Evolutionary conservation across 192 early-diverging fungal species (phyloP).

Genomic region (Gaertneriomyces sp.): DNA sequence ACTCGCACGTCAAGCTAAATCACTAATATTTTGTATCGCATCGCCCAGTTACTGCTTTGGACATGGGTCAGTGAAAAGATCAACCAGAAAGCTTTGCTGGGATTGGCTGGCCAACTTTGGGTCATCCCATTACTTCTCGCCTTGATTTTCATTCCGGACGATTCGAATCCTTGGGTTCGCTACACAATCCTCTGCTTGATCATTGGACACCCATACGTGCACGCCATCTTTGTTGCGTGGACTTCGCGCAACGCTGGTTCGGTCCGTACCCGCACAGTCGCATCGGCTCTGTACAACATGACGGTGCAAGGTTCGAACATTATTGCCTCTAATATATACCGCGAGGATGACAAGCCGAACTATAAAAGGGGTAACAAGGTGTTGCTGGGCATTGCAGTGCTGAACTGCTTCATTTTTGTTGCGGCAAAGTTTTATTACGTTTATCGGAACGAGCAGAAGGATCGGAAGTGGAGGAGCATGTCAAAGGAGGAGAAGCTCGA

Average conservation of each 20-base stretch:
- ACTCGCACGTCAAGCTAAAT: not conserved
- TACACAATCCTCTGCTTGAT: not conserved
- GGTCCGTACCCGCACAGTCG: constrained; percentile 20
- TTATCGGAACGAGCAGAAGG: constrained; percentile 42
- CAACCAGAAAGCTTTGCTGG: not conserved
- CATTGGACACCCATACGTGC: constrained; percentile 2
- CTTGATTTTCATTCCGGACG: constrained; percentile 17
- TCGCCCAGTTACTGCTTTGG: not conserved
- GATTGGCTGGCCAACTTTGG: not conserved
- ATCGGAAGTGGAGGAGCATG: constrained; percentile 44
- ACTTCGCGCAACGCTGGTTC: constrained; percentile 23
- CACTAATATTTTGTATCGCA: not conserved
- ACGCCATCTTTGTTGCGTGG: constrained; percentile 24
- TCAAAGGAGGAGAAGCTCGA: constrained; percentile 43
- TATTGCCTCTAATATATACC: constrained; percentile 25
- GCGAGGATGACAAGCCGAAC: constrained; percentile 43
- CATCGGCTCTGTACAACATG: constrained; percentile 28
- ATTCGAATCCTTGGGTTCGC: not conserved
- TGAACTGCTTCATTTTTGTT: constrained; percentile 34
- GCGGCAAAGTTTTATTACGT: constrained; percentile 41
- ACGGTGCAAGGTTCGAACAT: constrained; percentile 22
- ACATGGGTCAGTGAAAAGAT: not conserved
- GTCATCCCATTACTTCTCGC: not conserved
- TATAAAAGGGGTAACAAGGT: constrained; percentile 42
- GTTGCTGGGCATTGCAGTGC: constrained; percentile 38